These are phyloP conservation scores for Colletotrichum sp. DNA, from an alignment of 2,329 filamentous ascomycete species.

Conservation along the genomic window DNA sequence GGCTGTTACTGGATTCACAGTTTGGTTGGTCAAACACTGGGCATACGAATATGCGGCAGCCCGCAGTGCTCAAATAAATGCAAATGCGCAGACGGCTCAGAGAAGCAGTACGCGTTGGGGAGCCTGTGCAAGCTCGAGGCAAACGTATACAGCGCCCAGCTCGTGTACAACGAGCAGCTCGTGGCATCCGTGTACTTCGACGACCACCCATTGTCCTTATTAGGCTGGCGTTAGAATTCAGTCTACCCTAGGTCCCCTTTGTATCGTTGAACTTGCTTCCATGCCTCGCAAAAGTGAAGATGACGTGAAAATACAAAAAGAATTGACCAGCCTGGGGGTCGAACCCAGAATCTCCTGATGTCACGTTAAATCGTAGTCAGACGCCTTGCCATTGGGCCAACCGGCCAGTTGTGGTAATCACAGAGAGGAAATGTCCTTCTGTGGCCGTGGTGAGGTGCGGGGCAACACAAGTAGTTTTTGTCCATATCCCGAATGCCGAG, in stretches of 20 bases:
- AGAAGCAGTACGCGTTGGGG: no score
- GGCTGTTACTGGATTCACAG: not conserved
- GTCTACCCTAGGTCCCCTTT: not conserved
- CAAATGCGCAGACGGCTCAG: no score
- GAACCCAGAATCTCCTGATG: conserved; percentile 23
- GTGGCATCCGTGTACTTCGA: not conserved
- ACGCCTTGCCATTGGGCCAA: conserved; percentile 48
- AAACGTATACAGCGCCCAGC: no score
- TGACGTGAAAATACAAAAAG: not conserved
- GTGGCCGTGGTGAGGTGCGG: rapidly evolving
- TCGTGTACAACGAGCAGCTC: no score
- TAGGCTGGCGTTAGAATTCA: not conserved
- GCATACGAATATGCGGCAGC: no score
- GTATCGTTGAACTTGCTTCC: not conserved
- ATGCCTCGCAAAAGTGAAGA: not conserved
- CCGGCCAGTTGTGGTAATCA: not conserved
- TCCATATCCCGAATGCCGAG: not conserved
- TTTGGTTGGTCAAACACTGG: not conserved
- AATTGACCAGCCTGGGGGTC: conserved; percentile 20
- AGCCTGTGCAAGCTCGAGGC: no score
- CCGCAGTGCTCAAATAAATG: no score
- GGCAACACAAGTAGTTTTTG: not conserved
- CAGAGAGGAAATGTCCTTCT: rapidly evolving
- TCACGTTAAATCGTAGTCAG: conserved; percentile 40
- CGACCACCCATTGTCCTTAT: no score